Evolutionary conservation across 2,329 filamentous ascomycete species (phyloP).

Genomic region (Ceratocystis alfenasii): DNA sequence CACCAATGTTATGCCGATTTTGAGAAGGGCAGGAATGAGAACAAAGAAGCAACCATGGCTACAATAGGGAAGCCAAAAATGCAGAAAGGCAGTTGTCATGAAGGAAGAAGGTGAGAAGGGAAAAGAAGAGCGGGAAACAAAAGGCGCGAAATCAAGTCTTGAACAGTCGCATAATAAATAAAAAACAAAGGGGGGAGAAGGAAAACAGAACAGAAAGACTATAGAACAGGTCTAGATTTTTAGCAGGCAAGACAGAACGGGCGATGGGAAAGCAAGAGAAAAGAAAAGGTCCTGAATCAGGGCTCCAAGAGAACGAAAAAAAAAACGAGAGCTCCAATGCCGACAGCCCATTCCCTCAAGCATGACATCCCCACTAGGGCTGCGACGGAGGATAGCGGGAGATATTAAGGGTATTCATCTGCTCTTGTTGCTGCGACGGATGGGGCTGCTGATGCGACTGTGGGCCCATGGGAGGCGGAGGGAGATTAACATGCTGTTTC

Average conservation of each 20-base stretch:
- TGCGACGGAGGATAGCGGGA: conserved; percentile 7
- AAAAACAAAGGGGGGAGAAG: background rate
- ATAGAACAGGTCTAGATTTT: conserved; percentile 4
- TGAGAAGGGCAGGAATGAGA: background rate
- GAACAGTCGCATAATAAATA: too few species aligned
- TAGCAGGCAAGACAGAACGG: too few species aligned
- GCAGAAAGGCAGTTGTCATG: background rate
- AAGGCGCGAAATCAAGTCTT: background rate
- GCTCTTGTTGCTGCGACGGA: conserved; percentile 27
- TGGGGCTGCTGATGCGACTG: background rate
- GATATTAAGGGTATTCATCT: conserved; percentile 6
- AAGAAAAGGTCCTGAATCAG: background rate
- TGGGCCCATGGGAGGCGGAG: conserved; percentile 6
- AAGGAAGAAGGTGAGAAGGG: background rate
- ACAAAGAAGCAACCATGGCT: background rate
- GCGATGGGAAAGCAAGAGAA: background rate
- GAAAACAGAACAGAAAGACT: conserved; percentile 1
- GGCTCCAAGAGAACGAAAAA: background rate
- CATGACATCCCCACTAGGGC: conserved; percentile 6
- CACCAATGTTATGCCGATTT: background rate
- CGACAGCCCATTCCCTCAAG: background rate
- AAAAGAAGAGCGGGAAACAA: background rate
- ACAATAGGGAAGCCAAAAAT: background rate
- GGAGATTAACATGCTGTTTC: conserved; percentile 4
- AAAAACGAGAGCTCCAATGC: background rate